Evolutionary conservation across 805 yeast genomes (phyloP), one percentile per base, ranked within the genome.

Genomic region (Teunomyces barrocoloradensis): DNA sequence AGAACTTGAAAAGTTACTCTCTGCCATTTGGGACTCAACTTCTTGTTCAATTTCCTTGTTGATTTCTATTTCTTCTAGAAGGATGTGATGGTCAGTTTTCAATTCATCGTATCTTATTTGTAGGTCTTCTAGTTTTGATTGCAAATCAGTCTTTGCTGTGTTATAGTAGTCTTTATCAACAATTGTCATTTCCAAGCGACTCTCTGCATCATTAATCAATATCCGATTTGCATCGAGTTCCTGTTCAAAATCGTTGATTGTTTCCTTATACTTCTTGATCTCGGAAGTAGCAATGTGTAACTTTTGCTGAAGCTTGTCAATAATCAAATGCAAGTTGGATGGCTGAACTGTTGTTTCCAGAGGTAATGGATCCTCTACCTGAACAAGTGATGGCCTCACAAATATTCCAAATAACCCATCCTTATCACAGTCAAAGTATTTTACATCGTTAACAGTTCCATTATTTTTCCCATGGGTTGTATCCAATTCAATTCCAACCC

Each of bases 401-500:
- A 81, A 81, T 0, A 81, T 62, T 0, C 85, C 85, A 55, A 66
- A 64, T 2, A 56, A 54, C 0, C 66, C 71, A 9, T 53, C 49
- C 1, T 54, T 52, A 5, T 43, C 42, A 50, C 76, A 70, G 6
- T 64, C 59, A 40, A 80, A 80, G 58, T 80, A 80, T 45, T 60
- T 43, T 2, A 64, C 56, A 0, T 76, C 80, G 15, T 69, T 60
- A 0, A 80, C 72, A 0, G 75, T 58, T 1, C 84, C 84, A 49
- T 79, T 66, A 45, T 80, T 80, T 52, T 73, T 75, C 1, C 84
- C 84, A 0, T 32, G 48, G 0, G 73, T 63, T 1, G 47, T 46
- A 10, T 67, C 69, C 18, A 80, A 57, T 42, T 77, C 79, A 2
- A 79, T 56, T 0, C 84, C 84, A 3, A 75, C 60, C 84, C 84